Percentiles rank a stretch among this genome's conserved stretches.
Evolutionary conservation across 83 land plant genomes (phyloP).

Genomic region (Diphasiastrum complanatum): DNA sequence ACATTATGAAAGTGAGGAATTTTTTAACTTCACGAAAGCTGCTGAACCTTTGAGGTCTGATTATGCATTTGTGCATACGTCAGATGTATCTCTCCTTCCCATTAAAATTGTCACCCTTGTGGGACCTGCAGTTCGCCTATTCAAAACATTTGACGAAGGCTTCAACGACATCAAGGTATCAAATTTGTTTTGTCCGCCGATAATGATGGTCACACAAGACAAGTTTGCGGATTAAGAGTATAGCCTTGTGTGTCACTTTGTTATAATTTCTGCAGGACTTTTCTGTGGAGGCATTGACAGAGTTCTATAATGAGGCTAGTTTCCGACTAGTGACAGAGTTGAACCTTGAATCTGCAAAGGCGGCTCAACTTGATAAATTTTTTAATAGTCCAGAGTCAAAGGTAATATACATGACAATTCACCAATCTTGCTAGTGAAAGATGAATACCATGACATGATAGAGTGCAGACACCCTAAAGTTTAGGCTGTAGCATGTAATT

Average conservation of each 20-base stretch:
- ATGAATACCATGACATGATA: too few relatives aligned
- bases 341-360: slow-evolving; percentile 53
- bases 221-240: too few relatives aligned
- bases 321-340: slow-evolving; percentile 57
- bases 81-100: slow-evolving; percentile 58
- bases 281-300: slow-evolving; percentile 49
- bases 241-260: slow-evolving; percentile 4
- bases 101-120: slow-evolving; percentile 45
- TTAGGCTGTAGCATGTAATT: too few relatives aligned
- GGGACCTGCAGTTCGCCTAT: slow-evolving; percentile 60
- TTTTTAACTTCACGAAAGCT: slow-evolving; percentile 40
- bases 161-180: slow-evolving; percentile 72
- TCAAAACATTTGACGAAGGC: slow-evolving; percentile 84
- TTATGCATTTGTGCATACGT: slow-evolving; percentile 72
- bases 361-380: slow-evolving; percentile 55
- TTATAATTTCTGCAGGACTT: slow-evolving; percentile 49
- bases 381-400: slow-evolving; percentile 55
- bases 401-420: too few relatives aligned
- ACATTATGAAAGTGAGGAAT: slow-evolving; percentile 53
- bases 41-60: slow-evolving; percentile 75
- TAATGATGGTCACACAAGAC: too few relatives aligned
- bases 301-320: slow-evolving; percentile 61
- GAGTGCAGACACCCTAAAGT: too few relatives aligned
- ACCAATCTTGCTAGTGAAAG: too few relatives aligned
- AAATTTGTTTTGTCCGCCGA: too few relatives aligned